A percentile compares a stretch with the other conserved stretches of the same genome.
phyloP scores from a whole-genome alignment of 805 yeast species.

The Cephaloascus albidus region DNA sequence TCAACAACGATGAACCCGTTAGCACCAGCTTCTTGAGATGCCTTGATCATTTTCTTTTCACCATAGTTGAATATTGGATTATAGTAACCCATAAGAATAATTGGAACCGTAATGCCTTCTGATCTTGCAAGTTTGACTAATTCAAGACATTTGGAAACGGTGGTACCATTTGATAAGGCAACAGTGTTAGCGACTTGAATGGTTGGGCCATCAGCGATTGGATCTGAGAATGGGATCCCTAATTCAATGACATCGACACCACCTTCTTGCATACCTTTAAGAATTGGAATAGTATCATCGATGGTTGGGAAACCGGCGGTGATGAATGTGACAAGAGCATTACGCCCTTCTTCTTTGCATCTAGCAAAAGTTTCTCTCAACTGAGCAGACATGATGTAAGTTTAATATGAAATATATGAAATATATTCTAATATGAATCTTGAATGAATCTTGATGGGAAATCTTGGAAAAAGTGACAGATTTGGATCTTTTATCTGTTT shows the following conservation, averaged over 20 bases:
- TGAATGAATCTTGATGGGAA: too few species aligned
- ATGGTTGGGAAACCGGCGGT: constrained; percentile 92
- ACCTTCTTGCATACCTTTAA: constrained; percentile 85
- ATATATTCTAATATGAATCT: too few species aligned
- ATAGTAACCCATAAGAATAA: constrained; percentile 94
- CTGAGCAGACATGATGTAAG: constrained; percentile 44
- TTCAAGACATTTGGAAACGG: constrained; percentile 60
- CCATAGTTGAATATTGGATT: constrained; percentile 90
- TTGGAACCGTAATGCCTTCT: constrained; percentile 80
- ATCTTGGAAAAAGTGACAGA: too few species aligned
- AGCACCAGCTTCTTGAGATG: constrained; percentile 82
- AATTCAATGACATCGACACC: constrained; percentile 94
- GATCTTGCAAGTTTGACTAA: constrained; percentile 67
- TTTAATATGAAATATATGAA: too few species aligned
- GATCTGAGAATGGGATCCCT: constrained; percentile 96
- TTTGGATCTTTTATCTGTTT: too few species aligned
- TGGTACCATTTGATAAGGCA: constrained; percentile 81
- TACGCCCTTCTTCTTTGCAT: constrained; percentile 60
- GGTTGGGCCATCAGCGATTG: constrained; percentile 98
- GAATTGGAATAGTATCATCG: constrained; percentile 79
- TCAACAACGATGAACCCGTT: constrained; percentile 94
- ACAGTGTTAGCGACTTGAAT: constrained; percentile 80
- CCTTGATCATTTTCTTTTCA: constrained; percentile 72
- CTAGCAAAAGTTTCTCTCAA: constrained; percentile 50
- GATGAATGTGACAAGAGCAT: constrained; percentile 83